Evolutionary conservation across 805 yeast genomes (phyloP).

Genomic region (Kuraishia ogatae): DNA sequence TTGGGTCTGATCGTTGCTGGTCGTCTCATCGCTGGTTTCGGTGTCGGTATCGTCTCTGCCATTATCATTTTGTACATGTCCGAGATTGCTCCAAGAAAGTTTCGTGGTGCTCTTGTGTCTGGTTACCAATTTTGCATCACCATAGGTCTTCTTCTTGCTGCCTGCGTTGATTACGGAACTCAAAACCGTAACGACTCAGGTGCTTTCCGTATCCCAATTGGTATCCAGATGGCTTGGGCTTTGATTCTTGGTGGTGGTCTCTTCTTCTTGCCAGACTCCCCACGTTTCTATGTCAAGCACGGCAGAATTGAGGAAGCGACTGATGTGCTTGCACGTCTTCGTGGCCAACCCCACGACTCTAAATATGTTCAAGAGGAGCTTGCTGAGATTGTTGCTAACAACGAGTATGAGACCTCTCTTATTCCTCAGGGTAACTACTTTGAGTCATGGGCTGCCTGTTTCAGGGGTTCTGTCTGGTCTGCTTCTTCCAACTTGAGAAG

Average conservation of each 20-base stretch:
- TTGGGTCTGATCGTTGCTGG: slow-evolving; percentile 53
- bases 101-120: slow-evolving; percentile 71
- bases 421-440: slow-evolving; percentile 26
- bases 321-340: slow-evolving; percentile 41
- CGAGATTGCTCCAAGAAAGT: slow-evolving; percentile 69
- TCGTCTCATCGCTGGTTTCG: slow-evolving; percentile 63
- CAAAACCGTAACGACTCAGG: slow-evolving; percentile 41
- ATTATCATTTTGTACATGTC: slow-evolving; percentile 74
- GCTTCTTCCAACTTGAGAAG: slow-evolving; percentile 31
- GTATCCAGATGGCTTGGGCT: slow-evolving; percentile 65
- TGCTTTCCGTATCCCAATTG: slow-evolving; percentile 70
- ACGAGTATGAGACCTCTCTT: slow-evolving; percentile 32
- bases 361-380: slow-evolving; percentile 38
- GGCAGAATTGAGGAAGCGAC: slow-evolving; percentile 49
- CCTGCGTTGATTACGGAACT: slow-evolving; percentile 65
- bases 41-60: slow-evolving; percentile 74
- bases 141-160: slow-evolving; percentile 64
- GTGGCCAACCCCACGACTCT: slow-evolving; percentile 39
- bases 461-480: slow-evolving; percentile 29
- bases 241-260: slow-evolving; percentile 51
- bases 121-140: slow-evolving; percentile 61
- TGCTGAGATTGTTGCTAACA: slow-evolving; percentile 42
- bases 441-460: slow-evolving; percentile 34
- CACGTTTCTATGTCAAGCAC: slow-evolving; percentile 58
- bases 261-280: slow-evolving; percentile 65